A percentile compares a stretch with the other conserved stretches of the same genome.
phyloP scores from a whole-genome alignment of 345 rosid species.

The Ricinus communis region DNA sequence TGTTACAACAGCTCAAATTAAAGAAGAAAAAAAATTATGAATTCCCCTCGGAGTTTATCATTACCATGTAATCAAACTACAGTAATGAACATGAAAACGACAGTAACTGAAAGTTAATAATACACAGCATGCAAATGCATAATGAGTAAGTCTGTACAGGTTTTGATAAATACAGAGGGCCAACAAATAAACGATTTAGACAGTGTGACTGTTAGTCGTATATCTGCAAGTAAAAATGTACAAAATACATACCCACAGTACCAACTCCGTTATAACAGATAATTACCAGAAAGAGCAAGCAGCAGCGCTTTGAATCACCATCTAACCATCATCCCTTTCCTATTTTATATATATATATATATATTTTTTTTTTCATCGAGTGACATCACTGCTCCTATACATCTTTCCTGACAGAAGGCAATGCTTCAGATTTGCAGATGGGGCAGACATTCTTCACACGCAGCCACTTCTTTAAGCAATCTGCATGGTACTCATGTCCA shows the following conservation, averaged over 20 bases:
- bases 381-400: constrained; percentile 12
- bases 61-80: too few relatives aligned
- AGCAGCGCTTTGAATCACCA: constrained; percentile 13
- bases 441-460: constrained; percentile 80
- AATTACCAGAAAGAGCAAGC: constrained; percentile 24
- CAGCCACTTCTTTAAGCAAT: constrained; percentile 88
- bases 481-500: constrained; percentile 74
- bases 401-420: constrained; percentile 25
- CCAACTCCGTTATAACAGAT: constrained; percentile 33
- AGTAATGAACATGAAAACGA: constrained; percentile 4
- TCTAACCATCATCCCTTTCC: constrained; percentile 20
- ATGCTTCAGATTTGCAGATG: constrained; percentile 82
- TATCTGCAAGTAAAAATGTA: constrained; percentile 43
- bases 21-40: background rate
- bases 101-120: constrained; percentile 11
- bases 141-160: constrained; percentile 34
- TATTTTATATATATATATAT: constrained; percentile 24
- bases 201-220: constrained; percentile 38
- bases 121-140: constrained; percentile 19
- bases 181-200: constrained; percentile 36
- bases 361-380: constrained; percentile 1
- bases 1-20: background rate
- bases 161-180: constrained; percentile 30
- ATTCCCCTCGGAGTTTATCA: too few relatives aligned
- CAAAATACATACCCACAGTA: constrained; percentile 44